A percentile compares a stretch with the other conserved stretches of the same genome.
phyloP scores from a whole-genome alignment of 2,329 filamentous ascomycete genomes.

The Pseudopithomyces chartarum region DNA sequence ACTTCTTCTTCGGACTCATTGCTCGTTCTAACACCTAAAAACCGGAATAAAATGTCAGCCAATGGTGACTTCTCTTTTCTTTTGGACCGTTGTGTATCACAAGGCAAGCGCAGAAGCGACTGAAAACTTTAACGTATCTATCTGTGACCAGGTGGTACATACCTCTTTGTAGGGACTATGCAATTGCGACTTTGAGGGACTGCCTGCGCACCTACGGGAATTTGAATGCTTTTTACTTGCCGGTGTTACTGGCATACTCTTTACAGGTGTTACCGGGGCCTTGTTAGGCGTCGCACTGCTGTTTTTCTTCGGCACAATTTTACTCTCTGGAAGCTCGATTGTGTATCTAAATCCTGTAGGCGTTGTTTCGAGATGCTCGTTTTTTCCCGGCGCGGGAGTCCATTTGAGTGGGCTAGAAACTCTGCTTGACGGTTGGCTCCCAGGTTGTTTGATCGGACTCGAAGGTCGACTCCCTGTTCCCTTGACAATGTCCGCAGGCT shows the following conservation, averaged over 20 bases:
- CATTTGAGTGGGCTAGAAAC: constrained; percentile 2
- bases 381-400: constrained; percentile 2
- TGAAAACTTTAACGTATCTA: too few relatives aligned
- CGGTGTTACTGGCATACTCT: background rate
- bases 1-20: background rate
- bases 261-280: background rate
- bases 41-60: too few relatives aligned
- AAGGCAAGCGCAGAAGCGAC: too few relatives aligned
- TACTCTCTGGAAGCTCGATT: constrained; percentile 4
- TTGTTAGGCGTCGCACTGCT: background rate
- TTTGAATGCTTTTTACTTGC: background rate
- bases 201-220: background rate
- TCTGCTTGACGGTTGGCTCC: background rate
- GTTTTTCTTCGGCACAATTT: constrained; percentile 6
- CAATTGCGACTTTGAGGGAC: background rate
- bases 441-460: background rate
- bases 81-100: too few relatives aligned
- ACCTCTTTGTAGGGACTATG: background rate
- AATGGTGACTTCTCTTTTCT: too few relatives aligned
- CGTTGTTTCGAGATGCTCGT: background rate
- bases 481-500: background rate
- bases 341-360: constrained; percentile 4
- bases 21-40: background rate
- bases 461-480: background rate
- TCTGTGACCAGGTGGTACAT: too few relatives aligned